Evolutionary conservation across 805 yeast species (phyloP), one percentile per base, ranked within the genome.

Genomic region (Saccharomycopsis olivae): DNA sequence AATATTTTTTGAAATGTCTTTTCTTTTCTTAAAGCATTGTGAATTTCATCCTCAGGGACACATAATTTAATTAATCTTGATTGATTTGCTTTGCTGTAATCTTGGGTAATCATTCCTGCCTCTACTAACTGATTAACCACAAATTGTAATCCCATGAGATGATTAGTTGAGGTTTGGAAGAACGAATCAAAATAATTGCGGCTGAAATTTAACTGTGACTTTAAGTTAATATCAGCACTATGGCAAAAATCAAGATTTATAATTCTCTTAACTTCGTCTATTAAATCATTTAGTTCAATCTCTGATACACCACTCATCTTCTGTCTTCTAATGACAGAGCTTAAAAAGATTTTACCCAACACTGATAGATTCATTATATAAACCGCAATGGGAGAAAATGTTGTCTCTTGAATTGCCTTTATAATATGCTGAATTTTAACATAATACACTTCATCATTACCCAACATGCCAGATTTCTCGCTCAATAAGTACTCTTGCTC

Each of bases 321-420:
- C 36, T 71, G 69, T 35, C 84, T 62, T 16, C 78, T 60, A 20
- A 89, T 52, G 2, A 85, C 53, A 0, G 87, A 83, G 39, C 73
- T 73, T n/a, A 92, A 56, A 8, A 88, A 61, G 36, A 89, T 60
- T 53, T 87, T 89, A 4, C 81, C 66, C 1, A 80, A 68, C 49
- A 83, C 72, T 2, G 95, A 68, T 19, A 86, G 60, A 0, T 74
- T 62, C 19, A 61, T 54, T 16, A 92, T 57, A 49, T 71, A 82
- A 39, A 62, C 66, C 0, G 74, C 57, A n/a, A 75, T 62, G 0
- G 95, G 94, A 0, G 94, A 76, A 43, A 71, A 71, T 4, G 85
- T 75, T 0, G 94, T 72, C 55, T 85, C 95, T 47, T 72, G 69
- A 29, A 85, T 77, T 1, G 96, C 96, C 49, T 69, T 71, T 56